phyloP scores from a whole-genome alignment of 2,329 filamentous ascomycete genomes.

The Colletotrichum salicis region DNA sequence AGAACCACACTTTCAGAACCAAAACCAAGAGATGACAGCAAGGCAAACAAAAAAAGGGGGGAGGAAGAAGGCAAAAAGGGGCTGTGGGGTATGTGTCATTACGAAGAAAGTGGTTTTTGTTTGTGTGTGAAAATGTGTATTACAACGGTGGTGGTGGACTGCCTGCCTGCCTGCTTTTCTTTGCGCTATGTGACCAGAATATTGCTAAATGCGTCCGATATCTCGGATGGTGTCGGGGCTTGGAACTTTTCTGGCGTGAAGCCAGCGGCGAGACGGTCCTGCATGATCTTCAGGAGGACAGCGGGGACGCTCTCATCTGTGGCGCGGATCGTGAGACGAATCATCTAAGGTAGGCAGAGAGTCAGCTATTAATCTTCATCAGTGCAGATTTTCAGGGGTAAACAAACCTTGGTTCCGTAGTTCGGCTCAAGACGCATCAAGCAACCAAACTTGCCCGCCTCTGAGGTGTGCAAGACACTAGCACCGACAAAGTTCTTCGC shows the following conservation, averaged over 20 bases:
- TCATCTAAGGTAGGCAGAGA: constrained; percentile 74
- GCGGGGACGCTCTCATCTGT: constrained; percentile 90
- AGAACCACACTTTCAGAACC: not conserved
- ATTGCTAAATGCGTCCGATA: constrained; percentile 66
- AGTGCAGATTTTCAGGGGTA: not conserved
- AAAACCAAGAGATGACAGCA: not conserved
- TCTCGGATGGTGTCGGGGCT: constrained; percentile 58
- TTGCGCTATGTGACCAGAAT: constrained; percentile 58
- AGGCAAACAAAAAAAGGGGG: not conserved
- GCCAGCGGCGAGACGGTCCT: constrained; percentile 77
- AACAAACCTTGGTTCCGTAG: constrained; percentile 81
- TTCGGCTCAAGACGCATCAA: constrained; percentile 95
- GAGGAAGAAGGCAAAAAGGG: not conserved
- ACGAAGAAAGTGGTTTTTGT: not conserved
- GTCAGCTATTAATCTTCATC: constrained; percentile 38
- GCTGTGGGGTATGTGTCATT: constrained; percentile 29
- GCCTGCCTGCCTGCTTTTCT: not conserved
- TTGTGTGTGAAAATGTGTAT: constrained; percentile 1
- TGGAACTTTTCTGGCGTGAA: constrained; percentile 54
- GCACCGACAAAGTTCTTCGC: constrained; percentile 93
- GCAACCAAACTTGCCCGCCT: constrained; percentile 93
- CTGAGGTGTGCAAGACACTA: constrained; percentile 83
- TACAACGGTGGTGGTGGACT: not conserved
- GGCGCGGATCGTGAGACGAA: constrained; percentile 90
- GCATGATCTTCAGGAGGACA: constrained; percentile 85